These are phyloP conservation scores for Lenwebbia sp. DNA, from an alignment of 345 rosid genomes.

Conservation along the genomic window DNA sequence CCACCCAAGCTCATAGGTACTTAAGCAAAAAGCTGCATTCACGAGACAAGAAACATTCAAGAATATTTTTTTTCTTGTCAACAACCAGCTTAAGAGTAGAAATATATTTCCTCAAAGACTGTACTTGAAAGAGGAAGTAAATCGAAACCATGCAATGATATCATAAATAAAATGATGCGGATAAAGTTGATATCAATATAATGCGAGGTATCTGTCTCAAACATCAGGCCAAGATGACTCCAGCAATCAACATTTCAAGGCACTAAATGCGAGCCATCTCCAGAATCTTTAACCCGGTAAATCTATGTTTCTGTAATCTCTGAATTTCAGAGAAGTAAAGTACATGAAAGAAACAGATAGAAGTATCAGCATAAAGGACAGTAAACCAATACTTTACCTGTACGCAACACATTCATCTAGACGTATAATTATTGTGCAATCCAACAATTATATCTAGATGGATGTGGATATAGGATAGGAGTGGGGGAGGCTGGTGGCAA, in stretches of 20 bases:
- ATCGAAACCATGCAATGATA: not conserved
- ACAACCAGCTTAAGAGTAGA: conserved; percentile 16
- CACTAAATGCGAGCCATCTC: not conserved
- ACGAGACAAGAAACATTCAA: conserved; percentile 76
- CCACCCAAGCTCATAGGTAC: conserved; percentile 74
- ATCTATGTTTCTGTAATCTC: not conserved
- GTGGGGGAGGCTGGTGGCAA: not conserved
- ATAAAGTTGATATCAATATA: not conserved
- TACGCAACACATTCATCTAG: not conserved
- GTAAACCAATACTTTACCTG: not conserved
- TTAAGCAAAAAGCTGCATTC: conserved; percentile 96
- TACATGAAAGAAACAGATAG: not conserved
- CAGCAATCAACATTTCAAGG: not conserved
- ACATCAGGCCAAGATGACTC: not conserved
- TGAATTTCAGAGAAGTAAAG: not conserved
- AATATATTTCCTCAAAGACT: not conserved
- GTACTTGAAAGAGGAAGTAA: not conserved
- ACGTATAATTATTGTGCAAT: not conserved
- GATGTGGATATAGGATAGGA: not conserved
- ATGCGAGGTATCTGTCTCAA: not conserved
- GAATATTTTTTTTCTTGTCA: conserved; percentile 38
- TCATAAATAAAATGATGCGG: not conserved
- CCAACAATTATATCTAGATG: not conserved
- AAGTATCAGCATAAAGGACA: not conserved
- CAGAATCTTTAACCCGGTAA: not conserved